Conservation (phyloP, 768 basidiomycete genomes). For the Phallus indusiatus region DNA sequence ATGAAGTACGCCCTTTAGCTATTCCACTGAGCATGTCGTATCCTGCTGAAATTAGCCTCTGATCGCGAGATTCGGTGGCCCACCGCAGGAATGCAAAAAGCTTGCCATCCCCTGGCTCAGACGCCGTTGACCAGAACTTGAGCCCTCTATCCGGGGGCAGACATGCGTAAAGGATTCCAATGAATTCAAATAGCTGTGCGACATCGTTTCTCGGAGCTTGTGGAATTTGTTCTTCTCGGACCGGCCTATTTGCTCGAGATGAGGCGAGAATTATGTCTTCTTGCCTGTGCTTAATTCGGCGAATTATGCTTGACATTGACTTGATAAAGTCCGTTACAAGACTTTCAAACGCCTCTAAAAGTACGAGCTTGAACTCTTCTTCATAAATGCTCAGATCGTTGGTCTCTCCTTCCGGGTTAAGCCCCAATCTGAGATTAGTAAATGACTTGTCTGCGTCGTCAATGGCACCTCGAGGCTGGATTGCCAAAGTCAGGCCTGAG, state of each 20-base stretch:
- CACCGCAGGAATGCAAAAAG: constrained; percentile 77
- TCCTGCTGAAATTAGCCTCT: constrained; percentile 64
- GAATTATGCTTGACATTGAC: constrained; percentile 21
- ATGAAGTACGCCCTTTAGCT: constrained; percentile 75
- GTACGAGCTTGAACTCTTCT: constrained; percentile 42
- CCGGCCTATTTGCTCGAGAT: constrained; percentile 52
- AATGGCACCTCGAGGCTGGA: constrained; percentile 29
- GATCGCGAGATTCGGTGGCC: constrained; percentile 71
- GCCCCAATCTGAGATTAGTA: constrained; percentile 9
- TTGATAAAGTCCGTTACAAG: constrained; percentile 35
- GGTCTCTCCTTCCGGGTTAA: constrained; percentile 2
- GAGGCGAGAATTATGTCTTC: constrained; percentile 72
- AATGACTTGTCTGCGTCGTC: constrained; percentile 28
- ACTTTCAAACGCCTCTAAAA: constrained; percentile 59
- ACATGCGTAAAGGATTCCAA: constrained; percentile 69
- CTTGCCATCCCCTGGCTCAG: constrained; percentile 53
- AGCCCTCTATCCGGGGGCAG: constrained; percentile 69
- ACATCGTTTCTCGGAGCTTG: constrained; percentile 67
- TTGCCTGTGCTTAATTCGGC: constrained; percentile 71
- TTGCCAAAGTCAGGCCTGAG: constrained; percentile 46
- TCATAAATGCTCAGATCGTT: constrained; percentile 28
- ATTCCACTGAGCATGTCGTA: constrained; percentile 87
- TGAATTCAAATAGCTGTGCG: constrained; percentile 73
- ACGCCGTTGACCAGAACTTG: constrained; percentile 77
- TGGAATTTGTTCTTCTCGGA: constrained; percentile 19